Evolutionary conservation across 2,329 filamentous ascomycete species (phyloP), one percentile per base, ranked within the genome.

Genomic region (Cryphonectria carpinicola): DNA sequence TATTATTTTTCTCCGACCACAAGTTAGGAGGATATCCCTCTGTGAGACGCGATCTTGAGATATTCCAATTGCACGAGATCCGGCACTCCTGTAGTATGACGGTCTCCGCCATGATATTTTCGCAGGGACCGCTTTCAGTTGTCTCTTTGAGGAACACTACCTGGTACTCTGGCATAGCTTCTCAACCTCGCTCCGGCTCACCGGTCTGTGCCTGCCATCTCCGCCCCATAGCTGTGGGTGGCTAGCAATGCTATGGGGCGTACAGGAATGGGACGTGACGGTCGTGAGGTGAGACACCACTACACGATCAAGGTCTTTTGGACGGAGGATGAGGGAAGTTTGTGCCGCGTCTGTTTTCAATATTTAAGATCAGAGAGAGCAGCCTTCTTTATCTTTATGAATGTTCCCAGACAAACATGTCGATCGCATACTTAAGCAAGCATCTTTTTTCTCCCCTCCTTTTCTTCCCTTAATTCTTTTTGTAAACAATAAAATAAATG

Each of bases 31-130:
- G 49, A 19, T 25, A 22, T 10, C 22, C 43, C 22, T 32, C 65
- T 66, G 70, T 70, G 68, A 56, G 56, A 52, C 62, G 14, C 54
- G 43, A 62, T 37, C 25, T 46, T 52, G 52, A 8, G 25, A 60
- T 35, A 10, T 35, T n/a, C 5, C 49, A 11, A 8, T 11, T 35
- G 41, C 25, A 67, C 67, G 32, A 70, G 43, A 70, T 65, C 14
- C 60, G 56, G 65, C 60, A 67, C 35, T 39, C 28, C 6, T 19
- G 14, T 0, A 61, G 25, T 54, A 32, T 13, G 41, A 17, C 13
- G 19, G 22, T 11, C 7, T 28, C 11, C 1, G 25, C 13, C 28
- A 58, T 35, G 2, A 14, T 25, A 43, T 4, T 28, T 14, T 25
- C 3, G 8, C 3, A 41, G 25, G n/a, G 54, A 32, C 4, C 32